Base-by-base conservation (phyloP, 352 stramenopile species). In the Globisporangium radiosum region DNA sequence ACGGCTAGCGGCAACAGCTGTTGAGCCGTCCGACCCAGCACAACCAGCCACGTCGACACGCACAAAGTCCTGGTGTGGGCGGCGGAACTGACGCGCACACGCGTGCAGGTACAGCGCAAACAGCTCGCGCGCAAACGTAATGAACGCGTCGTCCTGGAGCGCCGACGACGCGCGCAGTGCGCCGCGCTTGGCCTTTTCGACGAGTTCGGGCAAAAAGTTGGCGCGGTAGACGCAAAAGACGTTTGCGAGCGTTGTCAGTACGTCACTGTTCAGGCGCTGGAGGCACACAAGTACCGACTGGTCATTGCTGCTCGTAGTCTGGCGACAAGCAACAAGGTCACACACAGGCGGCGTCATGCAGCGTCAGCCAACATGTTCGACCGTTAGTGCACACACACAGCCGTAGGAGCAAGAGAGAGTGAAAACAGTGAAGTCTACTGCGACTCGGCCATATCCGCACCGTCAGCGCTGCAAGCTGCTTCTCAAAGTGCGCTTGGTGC, bases 401-500 rank as follows among this genome's bases (percentile, higher is more conserved):
- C 25, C 25, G 25, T 33, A 33, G 25, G 1, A 33, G 1, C 39
- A 54, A 6, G 25, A 33, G n/a, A 10, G 10, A 47, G 42, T 45
- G 42, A 45, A 14, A 33, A 2, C 25, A 2, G 2, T 3, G 25
- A 33, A 33, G 25, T 33, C 25, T 33, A 33, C 25, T 33, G 25
- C 25, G 25, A 33, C 25, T 33, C 25, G 25, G 25, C 25, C 25
- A 33, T 33, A 3, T 33, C 25, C 25, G 33, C 68, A 86, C 77
- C 62, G 82, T 75, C 66, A 82, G 89, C 25, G 61, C 56, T 40
- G 64, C 64, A n/a, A 90, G 58, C 15, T 60, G 63, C 47, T 73
- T 71, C 9, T 84, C 70, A 70, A 94, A 91, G 60, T 89, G 85
- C 36, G 58, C 43, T 54, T 92, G 78, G 52, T 94, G 81, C 85